These are phyloP conservation scores for Leptographium procerum DNA, from an alignment of 2,329 filamentous ascomycete species.

Conservation along the genomic window DNA sequence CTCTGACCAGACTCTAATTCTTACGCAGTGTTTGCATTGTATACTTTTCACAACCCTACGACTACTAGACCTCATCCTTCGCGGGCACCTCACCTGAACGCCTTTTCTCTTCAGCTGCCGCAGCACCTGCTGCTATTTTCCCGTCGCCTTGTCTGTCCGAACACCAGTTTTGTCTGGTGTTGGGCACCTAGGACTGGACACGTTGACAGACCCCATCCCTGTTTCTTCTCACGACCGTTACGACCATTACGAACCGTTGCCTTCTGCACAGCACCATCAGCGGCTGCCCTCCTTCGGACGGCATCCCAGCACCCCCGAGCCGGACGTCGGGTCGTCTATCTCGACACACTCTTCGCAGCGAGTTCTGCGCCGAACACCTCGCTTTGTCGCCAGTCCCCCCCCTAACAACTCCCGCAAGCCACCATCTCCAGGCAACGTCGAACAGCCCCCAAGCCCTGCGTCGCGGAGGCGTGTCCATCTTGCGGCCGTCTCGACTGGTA, in stretches of 20 bases:
- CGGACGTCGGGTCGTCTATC: conserved; percentile 30
- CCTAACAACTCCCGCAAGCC: conserved; percentile 14
- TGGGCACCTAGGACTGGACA: conserved; percentile 6
- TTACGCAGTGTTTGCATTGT: neutral
- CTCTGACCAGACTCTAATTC: neutral
- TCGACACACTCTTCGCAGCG: conserved; percentile 28
- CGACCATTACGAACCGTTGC: conserved; percentile 39
- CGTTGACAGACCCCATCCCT: conserved; percentile 9
- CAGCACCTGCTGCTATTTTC: conserved; percentile 7
- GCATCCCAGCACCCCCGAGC: conserved; percentile 18
- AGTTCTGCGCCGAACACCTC: conserved; percentile 40
- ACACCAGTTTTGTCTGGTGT: conserved; percentile 11
- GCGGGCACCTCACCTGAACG: neutral
- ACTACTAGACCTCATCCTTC: neutral
- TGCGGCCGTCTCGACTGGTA: conserved; percentile 36
- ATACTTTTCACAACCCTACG: neutral
- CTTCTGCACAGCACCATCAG: conserved; percentile 26
- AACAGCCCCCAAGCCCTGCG: neutral
- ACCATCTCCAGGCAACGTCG: neutral
- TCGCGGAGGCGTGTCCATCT: conserved; percentile 28
- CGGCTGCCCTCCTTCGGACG: conserved; percentile 24
- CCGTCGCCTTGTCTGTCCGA: conserved; percentile 9
- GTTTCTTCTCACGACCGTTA: conserved; percentile 36
- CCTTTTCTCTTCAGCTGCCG: neutral
- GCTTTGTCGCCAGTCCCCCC: conserved; percentile 34